Evolutionary conservation across 208 protist genomes (phyloP), one percentile per base, ranked within the genome.

Genomic region (Angomonas desouzai): DNA sequence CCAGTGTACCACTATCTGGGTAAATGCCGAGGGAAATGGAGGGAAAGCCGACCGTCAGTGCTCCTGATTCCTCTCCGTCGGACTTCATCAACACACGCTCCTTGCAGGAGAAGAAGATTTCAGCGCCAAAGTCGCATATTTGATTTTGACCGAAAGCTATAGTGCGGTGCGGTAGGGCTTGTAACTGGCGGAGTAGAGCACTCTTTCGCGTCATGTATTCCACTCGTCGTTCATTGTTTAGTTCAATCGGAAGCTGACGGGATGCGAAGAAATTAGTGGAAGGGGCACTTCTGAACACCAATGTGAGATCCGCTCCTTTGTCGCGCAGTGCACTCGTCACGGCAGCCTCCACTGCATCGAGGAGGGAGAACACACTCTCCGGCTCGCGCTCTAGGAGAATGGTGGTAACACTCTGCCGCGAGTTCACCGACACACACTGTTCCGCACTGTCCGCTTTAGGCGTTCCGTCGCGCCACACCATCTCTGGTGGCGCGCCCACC

Each of bases 81-180:
- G 47, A 68, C 29, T 33, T 28, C 28, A n/a, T 10, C 47, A 55
- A 47, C 0, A 36, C 28, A 11, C 9, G 43, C 47, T 38, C 28
- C 48, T 27, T 40, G 68, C 86, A 93, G 1, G 83, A 74, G 43
- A 93, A 80, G 68, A 93, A 88, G n/a, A 93, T 62, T 48, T 93
- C 86, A 0, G 86, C 86, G 2, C 80, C 80, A 56, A 93, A 82
- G 64, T 93, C 83, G 16, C 49, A 48, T 25, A 88, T 72, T n/a
- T 61, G 65, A 32, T 67, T 70, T 9, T 57, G 34, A 34, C 61
- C 77, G 16, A 75, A 51, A 27, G 75, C 77, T 10, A 75, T 75
- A 48, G 84, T 79, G 13, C 33, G 53, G 48, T 49, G 66, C 23
- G 27, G 68, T 27, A 57, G n/a, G 51, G 74, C 20, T 22, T 64